Conservation (phyloP, 306 rosid species). For the Dryas octopetala region DNA sequence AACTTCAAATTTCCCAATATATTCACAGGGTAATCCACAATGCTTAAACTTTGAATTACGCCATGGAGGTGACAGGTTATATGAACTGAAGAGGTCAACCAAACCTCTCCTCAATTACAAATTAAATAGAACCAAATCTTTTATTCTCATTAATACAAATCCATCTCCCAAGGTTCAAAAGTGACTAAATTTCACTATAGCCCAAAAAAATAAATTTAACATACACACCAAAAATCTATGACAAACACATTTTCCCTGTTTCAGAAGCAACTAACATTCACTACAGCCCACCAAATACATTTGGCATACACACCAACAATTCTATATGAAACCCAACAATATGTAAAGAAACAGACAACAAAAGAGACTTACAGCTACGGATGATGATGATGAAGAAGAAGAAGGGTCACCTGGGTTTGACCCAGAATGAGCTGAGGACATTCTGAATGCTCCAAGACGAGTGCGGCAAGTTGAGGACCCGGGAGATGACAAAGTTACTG, state of each 20-base stretch:
- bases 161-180: not conserved
- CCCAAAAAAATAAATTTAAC: not conserved
- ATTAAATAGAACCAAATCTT: too few relatives aligned
- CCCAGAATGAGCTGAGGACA: slow-evolving; percentile 44
- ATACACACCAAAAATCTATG: not conserved
- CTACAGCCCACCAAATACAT: not conserved
- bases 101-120: not conserved
- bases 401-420: slow-evolving; percentile 37
- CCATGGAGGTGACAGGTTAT: too few relatives aligned
- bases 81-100: not conserved
- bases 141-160: not conserved
- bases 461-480: slow-evolving; percentile 29
- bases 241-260: too few relatives aligned
- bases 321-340: slow-evolving; percentile 1
- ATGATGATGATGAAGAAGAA: slow-evolving; percentile 37
- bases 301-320: not conserved
- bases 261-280: not conserved
- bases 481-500: not conserved
- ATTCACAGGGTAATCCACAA: not conserved
- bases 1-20: not conserved
- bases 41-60: not conserved
- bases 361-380: too few relatives aligned
- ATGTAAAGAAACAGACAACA: not conserved
- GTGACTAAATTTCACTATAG: not conserved
- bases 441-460: slow-evolving; percentile 39